A percentile compares a stretch with the other conserved stretches of the same genome.
These are phyloP conservation scores for Leucocoprinus sp. DNA, from an alignment of 768 basidiomycete genomes.

Conservation along the genomic window DNA sequence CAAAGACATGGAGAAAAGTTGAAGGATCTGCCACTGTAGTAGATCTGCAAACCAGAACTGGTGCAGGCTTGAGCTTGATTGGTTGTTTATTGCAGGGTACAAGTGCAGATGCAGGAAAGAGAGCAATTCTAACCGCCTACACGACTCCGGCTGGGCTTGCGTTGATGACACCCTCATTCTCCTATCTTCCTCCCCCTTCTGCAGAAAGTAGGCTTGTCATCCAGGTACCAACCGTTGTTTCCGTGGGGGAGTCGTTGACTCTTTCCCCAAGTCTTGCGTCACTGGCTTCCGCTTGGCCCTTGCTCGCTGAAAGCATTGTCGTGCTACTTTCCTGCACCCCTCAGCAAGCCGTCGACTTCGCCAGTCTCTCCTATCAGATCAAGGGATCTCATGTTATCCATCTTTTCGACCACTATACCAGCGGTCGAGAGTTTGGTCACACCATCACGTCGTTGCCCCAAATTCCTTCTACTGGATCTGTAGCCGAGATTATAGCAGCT, in stretches of 20 bases:
- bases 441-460: constrained; percentile 30
- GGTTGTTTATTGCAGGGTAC: constrained; percentile 77
- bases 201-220: constrained; percentile 64
- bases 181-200: constrained; percentile 58
- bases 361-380: constrained; percentile 67
- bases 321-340: constrained; percentile 80
- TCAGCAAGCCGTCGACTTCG: constrained; percentile 73
- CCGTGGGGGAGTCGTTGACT: constrained; percentile 54
- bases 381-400: constrained; percentile 69
- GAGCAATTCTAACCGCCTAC: constrained; percentile 65
- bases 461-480: constrained; percentile 22
- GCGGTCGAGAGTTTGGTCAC: constrained; percentile 68
- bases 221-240: constrained; percentile 72
- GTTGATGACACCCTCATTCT: constrained; percentile 73
- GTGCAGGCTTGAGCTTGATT: constrained; percentile 74
- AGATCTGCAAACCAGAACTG: constrained; percentile 72
- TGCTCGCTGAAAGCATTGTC: constrained; percentile 58
- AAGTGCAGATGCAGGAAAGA: constrained; percentile 53
- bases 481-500: constrained; percentile 42
- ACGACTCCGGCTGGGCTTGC: constrained; percentile 80
- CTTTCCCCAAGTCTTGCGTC: constrained; percentile 74
- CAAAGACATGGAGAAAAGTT: constrained; percentile 54
- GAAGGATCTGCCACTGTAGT: constrained; percentile 46
- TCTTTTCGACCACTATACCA: constrained; percentile 82
- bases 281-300: constrained; percentile 48